Evolutionary conservation across 345 rosid species (phyloP).

Genomic region (Streptanthus diversifolius): DNA sequence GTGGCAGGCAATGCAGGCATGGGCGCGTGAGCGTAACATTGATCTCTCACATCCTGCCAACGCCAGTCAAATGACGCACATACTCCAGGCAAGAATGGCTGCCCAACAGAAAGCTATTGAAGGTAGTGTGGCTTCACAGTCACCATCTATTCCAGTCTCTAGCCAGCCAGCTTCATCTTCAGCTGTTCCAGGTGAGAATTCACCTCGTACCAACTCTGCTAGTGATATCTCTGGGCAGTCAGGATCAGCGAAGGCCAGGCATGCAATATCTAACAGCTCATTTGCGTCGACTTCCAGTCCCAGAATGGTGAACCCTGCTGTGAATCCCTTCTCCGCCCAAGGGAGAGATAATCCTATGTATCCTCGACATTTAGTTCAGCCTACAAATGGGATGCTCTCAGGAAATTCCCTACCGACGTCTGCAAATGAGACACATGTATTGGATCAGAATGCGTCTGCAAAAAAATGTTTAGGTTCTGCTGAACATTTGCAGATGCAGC

Average conservation of each 20-base stretch:
- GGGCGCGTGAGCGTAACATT: slow-evolving; percentile 82
- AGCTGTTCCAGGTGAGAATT: slow-evolving; percentile 59
- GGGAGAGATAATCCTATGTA: slow-evolving; percentile 65
- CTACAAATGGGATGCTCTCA: slow-evolving; percentile 67
- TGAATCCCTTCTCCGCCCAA: slow-evolving; percentile 61
- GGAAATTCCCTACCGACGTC: slow-evolving; percentile 68
- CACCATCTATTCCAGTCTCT: slow-evolving; percentile 55
- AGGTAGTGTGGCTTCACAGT: slow-evolving; percentile 44
- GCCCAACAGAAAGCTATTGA: slow-evolving; percentile 72
- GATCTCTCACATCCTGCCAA: slow-evolving; percentile 92
- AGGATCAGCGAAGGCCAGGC: slow-evolving; percentile 64
- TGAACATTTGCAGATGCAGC: slow-evolving; percentile 60
- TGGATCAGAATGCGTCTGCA: slow-evolving; percentile 51
- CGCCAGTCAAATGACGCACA: slow-evolving; percentile 77
- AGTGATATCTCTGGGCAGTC: slow-evolving; percentile 82
- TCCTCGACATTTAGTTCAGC: slow-evolving; percentile 46
- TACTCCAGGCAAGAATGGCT: slow-evolving; percentile 82
- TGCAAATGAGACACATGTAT: slow-evolving; percentile 45
- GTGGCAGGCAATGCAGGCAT: slow-evolving; percentile 75
- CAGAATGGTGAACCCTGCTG: slow-evolving; percentile 41
- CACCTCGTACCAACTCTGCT: slow-evolving; percentile 71
- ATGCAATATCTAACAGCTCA: slow-evolving; percentile 42
- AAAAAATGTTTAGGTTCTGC: slow-evolving; percentile 47
- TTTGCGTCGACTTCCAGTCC: slow-evolving; percentile 55
- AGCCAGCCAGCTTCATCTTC: slow-evolving; percentile 73